Percentiles rank a stretch among this genome's conserved stretches.
phyloP scores from a whole-genome alignment of 345 rosid species.

The Turnera subulata region DNA sequence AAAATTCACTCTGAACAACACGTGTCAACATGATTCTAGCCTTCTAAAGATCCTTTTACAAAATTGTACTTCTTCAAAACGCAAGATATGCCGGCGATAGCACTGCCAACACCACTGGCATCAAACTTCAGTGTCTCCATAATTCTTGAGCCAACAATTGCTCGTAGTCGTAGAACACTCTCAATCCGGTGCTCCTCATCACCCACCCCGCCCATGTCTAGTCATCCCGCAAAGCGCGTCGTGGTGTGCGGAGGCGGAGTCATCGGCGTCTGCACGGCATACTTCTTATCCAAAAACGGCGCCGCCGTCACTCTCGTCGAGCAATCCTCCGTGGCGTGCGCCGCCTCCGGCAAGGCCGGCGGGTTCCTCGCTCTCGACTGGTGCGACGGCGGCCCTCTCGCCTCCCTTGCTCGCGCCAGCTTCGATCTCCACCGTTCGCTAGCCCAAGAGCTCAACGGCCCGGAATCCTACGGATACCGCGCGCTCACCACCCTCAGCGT shows the following conservation, averaged over 20 bases:
- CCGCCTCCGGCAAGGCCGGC: slow-evolving; percentile 88
- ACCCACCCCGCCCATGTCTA: slow-evolving; percentile 17
- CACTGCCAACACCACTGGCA: not conserved
- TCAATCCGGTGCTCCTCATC: slow-evolving; percentile 24
- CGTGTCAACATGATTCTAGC: slow-evolving; percentile 8
- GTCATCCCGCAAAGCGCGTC: slow-evolving; percentile 34
- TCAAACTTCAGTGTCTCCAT: slow-evolving; percentile 1
- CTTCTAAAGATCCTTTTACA: no score
- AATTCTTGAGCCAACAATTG: not conserved
- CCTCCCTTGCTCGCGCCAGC: slow-evolving; percentile 69
- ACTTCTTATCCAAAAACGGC: slow-evolving; percentile 68
- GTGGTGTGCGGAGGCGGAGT: slow-evolving; percentile 80
- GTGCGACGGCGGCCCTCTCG: slow-evolving; percentile 74
- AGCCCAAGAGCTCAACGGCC: slow-evolving; percentile 65
- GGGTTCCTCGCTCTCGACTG: slow-evolving; percentile 88
- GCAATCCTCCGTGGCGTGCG: slow-evolving; percentile 76
- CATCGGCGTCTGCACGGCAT: slow-evolving; percentile 86
- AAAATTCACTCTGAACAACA: slow-evolving; percentile 1
- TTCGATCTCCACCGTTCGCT: slow-evolving; percentile 79
- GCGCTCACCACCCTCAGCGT: slow-evolving; percentile 60
- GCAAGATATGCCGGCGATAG: not conserved
- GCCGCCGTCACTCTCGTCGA: slow-evolving; percentile 69
- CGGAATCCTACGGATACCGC: slow-evolving; percentile 71
- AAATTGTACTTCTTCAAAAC: no score
- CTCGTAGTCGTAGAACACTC: not conserved